phyloP scores from a whole-genome alignment of 2,329 filamentous ascomycete species.

The Cordyceps farinosa region DNA sequence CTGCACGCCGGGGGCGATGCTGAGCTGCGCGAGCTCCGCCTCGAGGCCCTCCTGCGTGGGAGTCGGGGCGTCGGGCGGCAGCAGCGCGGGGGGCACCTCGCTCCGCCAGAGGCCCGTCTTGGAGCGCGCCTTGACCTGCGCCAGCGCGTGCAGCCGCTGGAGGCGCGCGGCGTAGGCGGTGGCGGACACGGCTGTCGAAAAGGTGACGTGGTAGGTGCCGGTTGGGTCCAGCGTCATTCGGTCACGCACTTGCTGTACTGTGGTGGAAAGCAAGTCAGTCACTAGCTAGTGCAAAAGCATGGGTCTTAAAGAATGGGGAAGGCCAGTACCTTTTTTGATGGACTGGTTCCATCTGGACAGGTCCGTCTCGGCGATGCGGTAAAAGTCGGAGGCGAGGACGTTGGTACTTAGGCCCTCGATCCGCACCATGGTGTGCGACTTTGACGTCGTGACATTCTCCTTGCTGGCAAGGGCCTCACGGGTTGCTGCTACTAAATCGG shows the following conservation, averaged over 20 bases:
- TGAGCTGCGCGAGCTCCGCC: constrained; percentile 28
- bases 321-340: constrained; percentile 50
- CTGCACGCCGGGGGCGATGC: constrained; percentile 29
- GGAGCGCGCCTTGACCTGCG: constrained; percentile 30
- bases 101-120: constrained; percentile 30
- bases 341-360: constrained; percentile 65
- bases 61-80: constrained; percentile 11
- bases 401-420: constrained; percentile 56
- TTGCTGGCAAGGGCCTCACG: not conserved
- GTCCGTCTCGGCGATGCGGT: constrained; percentile 61
- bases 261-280: not conserved
- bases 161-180: constrained; percentile 51
- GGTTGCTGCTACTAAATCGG: not conserved
- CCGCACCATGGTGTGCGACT: constrained; percentile 43
- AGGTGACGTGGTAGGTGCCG: constrained; percentile 67
- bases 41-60: constrained; percentile 20
- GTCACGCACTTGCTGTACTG: constrained; percentile 63
- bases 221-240: constrained; percentile 58
- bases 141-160: constrained; percentile 32
- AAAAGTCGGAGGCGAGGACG: constrained; percentile 66
- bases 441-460: not conserved
- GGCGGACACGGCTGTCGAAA: constrained; percentile 57
- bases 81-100: constrained; percentile 27
- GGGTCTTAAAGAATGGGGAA: constrained; percentile 11
- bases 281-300: not conserved